phyloP scores from a whole-genome alignment of 1,284 basidiomycete genomes.

The Ceratobasidium sp. region DNA sequence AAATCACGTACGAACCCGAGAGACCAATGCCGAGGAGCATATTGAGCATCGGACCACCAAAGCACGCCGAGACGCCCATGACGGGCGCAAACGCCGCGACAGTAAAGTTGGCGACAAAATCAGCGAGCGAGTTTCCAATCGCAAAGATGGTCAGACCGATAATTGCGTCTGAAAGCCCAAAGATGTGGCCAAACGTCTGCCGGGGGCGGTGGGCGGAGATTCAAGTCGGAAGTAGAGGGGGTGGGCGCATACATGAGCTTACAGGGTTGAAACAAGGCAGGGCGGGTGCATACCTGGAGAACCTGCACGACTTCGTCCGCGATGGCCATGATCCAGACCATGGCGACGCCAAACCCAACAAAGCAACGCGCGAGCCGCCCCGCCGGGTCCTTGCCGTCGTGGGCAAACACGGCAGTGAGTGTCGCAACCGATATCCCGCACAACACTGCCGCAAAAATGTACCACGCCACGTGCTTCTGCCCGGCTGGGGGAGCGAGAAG shows the following conservation, averaged over 20 bases:
- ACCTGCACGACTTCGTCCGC: slow-evolving; percentile 94
- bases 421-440: slow-evolving; percentile 68
- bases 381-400: slow-evolving; percentile 69
- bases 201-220: neutral
- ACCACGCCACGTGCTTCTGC: slow-evolving; percentile 65
- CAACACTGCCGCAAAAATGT: slow-evolving; percentile 68
- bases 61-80: slow-evolving; percentile 95
- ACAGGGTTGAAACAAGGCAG: slow-evolving; percentile 14
- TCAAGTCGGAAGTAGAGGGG: neutral
- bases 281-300: slow-evolving; percentile 69
- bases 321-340: slow-evolving; percentile 96
- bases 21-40: slow-evolving; percentile 91
- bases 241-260: slow-evolving; percentile 34
- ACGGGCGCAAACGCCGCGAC: slow-evolving; percentile 89
- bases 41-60: slow-evolving; percentile 96
- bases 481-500: slow-evolving; percentile 61
- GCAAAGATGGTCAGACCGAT: slow-evolving; percentile 97
- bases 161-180: slow-evolving; percentile 97
- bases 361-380: slow-evolving; percentile 82
- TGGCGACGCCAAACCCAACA: slow-evolving; percentile 88
- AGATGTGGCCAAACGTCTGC: slow-evolving; percentile 92
- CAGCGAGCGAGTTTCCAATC: slow-evolving; percentile 94
- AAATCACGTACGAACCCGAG: slow-evolving; percentile 79
- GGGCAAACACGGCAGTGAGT: slow-evolving; percentile 72
- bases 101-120: slow-evolving; percentile 96